Conservation (phyloP, 108 stramenopile genomes). For the Cyclotella distinguenda region DNA sequence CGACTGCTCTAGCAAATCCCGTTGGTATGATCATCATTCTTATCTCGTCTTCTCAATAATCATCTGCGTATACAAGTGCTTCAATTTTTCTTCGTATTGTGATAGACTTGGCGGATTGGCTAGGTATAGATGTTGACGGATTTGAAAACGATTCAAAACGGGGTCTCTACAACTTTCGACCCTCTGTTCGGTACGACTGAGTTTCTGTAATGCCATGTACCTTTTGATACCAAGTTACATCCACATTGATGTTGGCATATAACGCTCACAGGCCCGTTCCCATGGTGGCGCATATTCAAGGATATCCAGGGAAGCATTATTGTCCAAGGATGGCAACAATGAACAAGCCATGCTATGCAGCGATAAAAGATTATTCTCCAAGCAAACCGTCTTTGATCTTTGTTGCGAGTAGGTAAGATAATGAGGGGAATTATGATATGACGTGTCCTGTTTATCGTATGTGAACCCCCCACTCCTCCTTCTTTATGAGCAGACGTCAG, state of each 20-base stretch:
- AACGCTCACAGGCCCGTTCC: slow-evolving; percentile 82
- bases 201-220: background rate
- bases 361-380: slow-evolving; percentile 93
- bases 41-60: background rate
- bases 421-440: too few relatives aligned
- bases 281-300: slow-evolving; percentile 93
- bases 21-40: background rate
- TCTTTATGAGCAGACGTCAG: slow-evolving; percentile 84
- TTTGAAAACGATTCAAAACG: slow-evolving; percentile 21
- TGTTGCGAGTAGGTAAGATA: slow-evolving; percentile 73
- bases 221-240: background rate
- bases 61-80: background rate
- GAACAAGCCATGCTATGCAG: slow-evolving; percentile 99
- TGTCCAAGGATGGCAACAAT: slow-evolving; percentile 98
- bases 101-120: slow-evolving; percentile 94
- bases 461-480: too few relatives aligned
- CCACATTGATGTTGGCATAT: too few relatives aligned
- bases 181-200: slow-evolving; percentile 69
- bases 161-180: slow-evolving; percentile 96
- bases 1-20: slow-evolving; percentile 97
- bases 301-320: slow-evolving; percentile 93
- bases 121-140: slow-evolving; percentile 83
- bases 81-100: background rate
- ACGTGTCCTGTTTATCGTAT: too few relatives aligned
- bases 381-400: slow-evolving; percentile 94